phyloP scores from a whole-genome alignment of 257 asterid genomes.

The Solanum ossicruentum region DNA sequence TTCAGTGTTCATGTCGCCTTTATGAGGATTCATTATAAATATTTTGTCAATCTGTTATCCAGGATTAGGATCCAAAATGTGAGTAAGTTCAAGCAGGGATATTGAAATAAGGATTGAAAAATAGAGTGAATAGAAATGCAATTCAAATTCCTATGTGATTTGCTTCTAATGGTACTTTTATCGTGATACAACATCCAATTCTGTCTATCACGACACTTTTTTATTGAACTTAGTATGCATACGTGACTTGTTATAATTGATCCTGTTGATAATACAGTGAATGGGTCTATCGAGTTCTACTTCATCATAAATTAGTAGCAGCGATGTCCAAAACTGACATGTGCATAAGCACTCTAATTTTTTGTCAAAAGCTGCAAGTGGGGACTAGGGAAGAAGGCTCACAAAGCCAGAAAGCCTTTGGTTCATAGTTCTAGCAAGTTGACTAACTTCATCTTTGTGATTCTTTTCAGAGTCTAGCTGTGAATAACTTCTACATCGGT shows the following conservation, averaged over 20 bases:
- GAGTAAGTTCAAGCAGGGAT: background rate
- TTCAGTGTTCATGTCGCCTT: background rate
- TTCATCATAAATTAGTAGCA: background rate
- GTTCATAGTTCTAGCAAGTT: background rate
- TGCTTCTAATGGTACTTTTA: background rate
- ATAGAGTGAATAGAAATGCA: background rate
- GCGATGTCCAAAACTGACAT: background rate
- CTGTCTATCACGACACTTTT: background rate
- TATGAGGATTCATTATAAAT: background rate
- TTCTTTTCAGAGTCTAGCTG: slow-evolving; percentile 54
- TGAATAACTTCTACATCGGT: slow-evolving; percentile 56
- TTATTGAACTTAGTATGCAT: background rate
- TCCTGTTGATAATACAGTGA: background rate
- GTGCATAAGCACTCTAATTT: background rate
- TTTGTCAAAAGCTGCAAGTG: background rate
- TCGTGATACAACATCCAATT: background rate
- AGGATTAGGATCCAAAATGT: background rate
- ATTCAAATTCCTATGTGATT: background rate
- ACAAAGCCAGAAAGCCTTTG: background rate
- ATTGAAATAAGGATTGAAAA: background rate
- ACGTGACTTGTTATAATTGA: background rate
- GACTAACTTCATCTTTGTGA: background rate
- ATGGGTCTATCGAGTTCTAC: background rate
- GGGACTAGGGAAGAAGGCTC: background rate
- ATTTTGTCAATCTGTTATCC: background rate